Percentiles rank a stretch among this genome's conserved stretches.
These are phyloP conservation scores for Botrytis aclada DNA, from an alignment of 2,329 filamentous ascomycete species.

Conservation along the genomic window DNA sequence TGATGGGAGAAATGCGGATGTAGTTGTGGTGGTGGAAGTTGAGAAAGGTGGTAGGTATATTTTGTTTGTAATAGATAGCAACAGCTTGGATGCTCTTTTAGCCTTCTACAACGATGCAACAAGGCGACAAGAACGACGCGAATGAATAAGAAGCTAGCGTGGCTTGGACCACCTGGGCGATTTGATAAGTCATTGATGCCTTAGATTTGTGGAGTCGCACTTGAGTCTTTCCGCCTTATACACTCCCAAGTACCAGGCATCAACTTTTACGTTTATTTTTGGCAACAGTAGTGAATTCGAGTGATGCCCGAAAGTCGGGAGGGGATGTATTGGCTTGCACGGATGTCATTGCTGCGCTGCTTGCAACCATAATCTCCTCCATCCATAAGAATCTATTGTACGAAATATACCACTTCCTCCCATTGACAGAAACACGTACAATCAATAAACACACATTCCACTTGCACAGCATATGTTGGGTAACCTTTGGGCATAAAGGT, in stretches of 20 bases:
- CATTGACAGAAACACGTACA: not conserved
- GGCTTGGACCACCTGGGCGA: not conserved
- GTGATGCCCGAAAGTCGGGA: not conserved
- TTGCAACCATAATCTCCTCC: not conserved
- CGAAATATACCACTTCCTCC: no score
- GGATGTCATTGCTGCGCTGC: not conserved
- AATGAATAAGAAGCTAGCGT: conserved; percentile 8
- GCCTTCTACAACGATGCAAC: conserved; percentile 16
- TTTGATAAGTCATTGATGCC: not conserved
- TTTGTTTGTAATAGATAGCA: conserved; percentile 29
- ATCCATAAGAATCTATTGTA: not conserved
- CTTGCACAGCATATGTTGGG: not conserved
- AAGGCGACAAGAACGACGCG: conserved; percentile 21
- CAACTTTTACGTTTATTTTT: not conserved
- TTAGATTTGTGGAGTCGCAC: not conserved
- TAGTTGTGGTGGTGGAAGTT: conserved; percentile 27
- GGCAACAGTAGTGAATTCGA: not conserved
- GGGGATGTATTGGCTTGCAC: not conserved
- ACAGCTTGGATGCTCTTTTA: conserved; percentile 26
- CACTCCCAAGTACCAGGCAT: not conserved
- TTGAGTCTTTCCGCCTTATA: not conserved
- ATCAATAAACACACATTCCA: not conserved
- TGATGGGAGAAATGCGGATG: conserved; percentile 22
- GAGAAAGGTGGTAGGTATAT: conserved; percentile 16
- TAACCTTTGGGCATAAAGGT: not conserved